These are phyloP conservation scores for Alopecurus myosuroides DNA, from an alignment of 176 grass and related monocot species.

Conservation along the genomic window DNA sequence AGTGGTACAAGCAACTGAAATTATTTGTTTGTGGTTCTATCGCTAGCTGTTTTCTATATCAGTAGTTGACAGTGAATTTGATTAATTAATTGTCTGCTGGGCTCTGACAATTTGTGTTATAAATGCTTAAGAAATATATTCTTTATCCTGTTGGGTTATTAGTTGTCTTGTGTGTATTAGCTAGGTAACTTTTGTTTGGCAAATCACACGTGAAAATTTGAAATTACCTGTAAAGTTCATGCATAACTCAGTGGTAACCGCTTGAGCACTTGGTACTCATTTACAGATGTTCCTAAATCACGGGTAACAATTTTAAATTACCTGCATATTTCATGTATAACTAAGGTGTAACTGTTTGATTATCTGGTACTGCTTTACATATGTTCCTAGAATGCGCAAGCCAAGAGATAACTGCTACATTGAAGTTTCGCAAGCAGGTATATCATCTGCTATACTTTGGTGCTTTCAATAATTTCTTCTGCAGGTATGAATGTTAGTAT, in stretches of 20 bases:
- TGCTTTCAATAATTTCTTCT: constrained; percentile 28
- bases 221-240: neutral
- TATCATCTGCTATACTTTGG: constrained; percentile 7
- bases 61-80: neutral
- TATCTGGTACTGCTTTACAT: constrained; percentile 38
- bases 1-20: too few relatives aligned
- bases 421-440: constrained; percentile 95
- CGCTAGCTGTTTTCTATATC: neutral
- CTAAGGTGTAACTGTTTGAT: neutral
- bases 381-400: constrained; percentile 65
- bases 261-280: constrained; percentile 20
- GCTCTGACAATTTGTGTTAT: neutral
- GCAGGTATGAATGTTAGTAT: constrained; percentile 29
- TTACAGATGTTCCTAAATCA: constrained; percentile 49
- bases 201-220: neutral
- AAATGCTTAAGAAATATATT: constrained; percentile 1
- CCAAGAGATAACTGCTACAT: constrained; percentile 67
- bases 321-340: neutral
- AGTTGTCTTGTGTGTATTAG: neutral
- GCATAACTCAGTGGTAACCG: too few relatives aligned
- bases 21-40: neutral
- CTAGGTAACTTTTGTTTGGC: neutral
- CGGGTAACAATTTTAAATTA: neutral
- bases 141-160: neutral
- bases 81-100: neutral